Conservation (phyloP, 495 filamentous ascomycete genomes). For the Penicillium crystallinum region DNA sequence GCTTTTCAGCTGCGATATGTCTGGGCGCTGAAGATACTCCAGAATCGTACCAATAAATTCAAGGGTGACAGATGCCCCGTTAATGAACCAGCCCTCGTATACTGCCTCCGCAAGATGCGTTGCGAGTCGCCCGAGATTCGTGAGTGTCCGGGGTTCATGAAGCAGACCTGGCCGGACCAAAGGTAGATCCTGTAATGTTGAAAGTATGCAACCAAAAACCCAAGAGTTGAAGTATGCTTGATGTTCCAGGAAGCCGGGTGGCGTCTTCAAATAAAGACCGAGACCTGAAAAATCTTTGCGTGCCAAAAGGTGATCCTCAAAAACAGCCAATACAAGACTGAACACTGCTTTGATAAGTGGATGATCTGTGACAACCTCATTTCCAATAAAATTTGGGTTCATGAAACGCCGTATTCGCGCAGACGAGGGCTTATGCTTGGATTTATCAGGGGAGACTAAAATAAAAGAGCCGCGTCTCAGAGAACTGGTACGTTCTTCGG, state of each 20-base stretch:
- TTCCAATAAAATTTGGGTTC: conserved; percentile 32
- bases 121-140: conserved; percentile 75
- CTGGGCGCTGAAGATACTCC: conserved; percentile 84
- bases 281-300: conserved; percentile 90
- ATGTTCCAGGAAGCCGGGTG: conserved; percentile 86
- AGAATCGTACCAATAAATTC: conserved; percentile 82
- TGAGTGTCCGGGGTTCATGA: conserved; percentile 76
- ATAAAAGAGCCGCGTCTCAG: conserved; percentile 77
- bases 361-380: conserved; percentile 54
- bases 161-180: conserved; percentile 66
- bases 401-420: conserved; percentile 57
- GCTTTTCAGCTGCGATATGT: conserved; percentile 71
- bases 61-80: conserved; percentile 67
- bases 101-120: conserved; percentile 80
- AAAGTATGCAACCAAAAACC: conserved; percentile 68
- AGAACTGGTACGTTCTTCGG: conserved; percentile 50
- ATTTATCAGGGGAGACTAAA: conserved; percentile 67
- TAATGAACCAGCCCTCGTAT: conserved; percentile 93
- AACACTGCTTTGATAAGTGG: conserved; percentile 68
- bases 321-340: conserved; percentile 69
- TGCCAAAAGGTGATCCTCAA: conserved; percentile 72
- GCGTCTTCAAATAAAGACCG: conserved; percentile 80
- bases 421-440: conserved; percentile 48
- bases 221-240: conserved; percentile 94
- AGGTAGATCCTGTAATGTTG: conserved; percentile 62